phyloP scores from a whole-genome alignment of 768 basidiomycete species.

The Russula lepida region DNA sequence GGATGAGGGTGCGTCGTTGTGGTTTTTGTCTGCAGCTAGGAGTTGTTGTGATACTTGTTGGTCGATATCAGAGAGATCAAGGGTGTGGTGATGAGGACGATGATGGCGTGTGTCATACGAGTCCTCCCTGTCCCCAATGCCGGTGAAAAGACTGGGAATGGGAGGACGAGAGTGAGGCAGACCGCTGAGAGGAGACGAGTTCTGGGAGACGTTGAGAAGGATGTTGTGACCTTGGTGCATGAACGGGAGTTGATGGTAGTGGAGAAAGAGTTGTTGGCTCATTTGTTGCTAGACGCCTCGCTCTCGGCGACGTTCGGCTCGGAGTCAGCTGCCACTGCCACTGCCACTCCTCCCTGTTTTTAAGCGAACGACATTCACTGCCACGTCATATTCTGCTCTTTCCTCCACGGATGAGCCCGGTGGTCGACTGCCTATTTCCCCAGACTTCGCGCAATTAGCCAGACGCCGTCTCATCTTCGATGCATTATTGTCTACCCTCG shows the following conservation, averaged over 20 bases:
- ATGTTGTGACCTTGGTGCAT: slow-evolving; percentile 3
- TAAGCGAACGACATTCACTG: not conserved
- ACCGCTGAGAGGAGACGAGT: not conserved
- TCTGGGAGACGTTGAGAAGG: not conserved
- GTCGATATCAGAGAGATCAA: slow-evolving; percentile 11
- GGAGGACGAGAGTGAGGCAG: slow-evolving; percentile 4
- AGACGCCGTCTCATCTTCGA: not conserved
- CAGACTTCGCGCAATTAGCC: not conserved
- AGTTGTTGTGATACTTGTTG: slow-evolving; percentile 16
- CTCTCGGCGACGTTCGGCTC: not conserved
- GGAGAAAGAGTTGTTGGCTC: not conserved
- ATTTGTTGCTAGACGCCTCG: not conserved
- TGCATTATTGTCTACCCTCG: not conserved
- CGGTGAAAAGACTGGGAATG: not conserved
- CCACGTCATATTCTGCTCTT: not conserved
- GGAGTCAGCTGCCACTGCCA: not conserved
- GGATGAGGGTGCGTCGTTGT: slow-evolving; percentile 13
- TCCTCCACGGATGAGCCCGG: not conserved
- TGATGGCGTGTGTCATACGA: not conserved
- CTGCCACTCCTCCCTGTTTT: not conserved
- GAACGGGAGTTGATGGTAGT: not conserved
- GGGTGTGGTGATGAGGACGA: not conserved
- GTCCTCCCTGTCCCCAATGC: slow-evolving; percentile 1
- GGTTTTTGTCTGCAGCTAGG: not conserved
- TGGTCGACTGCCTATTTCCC: not conserved